phyloP scores from a whole-genome alignment of 371 early-diverging fungal species.

The Lichtheimia ornata region DNA sequence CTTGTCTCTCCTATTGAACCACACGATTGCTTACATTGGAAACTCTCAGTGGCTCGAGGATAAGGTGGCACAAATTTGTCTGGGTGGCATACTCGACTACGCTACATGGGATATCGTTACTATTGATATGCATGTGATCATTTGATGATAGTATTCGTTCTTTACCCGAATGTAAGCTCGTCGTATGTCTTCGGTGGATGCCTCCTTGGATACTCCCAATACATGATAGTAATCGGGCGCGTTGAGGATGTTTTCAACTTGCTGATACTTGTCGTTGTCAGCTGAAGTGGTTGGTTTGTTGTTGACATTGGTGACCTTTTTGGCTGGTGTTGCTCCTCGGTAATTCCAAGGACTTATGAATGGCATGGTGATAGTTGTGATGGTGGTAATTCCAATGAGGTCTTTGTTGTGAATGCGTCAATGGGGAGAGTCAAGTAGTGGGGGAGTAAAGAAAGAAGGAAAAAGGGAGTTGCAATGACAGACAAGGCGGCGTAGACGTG shows the following conservation, averaged over 20 bases:
- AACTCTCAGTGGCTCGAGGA: conserved; percentile 35
- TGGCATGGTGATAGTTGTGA: conserved; percentile 15
- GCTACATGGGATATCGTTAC: conserved; percentile 20
- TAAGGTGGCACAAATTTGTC: conserved; percentile 40
- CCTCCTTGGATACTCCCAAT: conserved; percentile 29
- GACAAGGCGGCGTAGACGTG: too few species aligned
- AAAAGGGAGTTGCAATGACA: too few species aligned
- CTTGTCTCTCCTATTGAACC: neutral
- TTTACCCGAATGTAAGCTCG: conserved; percentile 46
- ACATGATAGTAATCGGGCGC: conserved; percentile 39
- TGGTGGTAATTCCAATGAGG: neutral
- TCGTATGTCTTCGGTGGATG: conserved; percentile 39
- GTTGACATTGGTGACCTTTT: neutral
- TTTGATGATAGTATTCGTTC: neutral
- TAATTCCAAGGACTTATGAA: conserved; percentile 19
- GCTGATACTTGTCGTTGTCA: conserved; percentile 28
- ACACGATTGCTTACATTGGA: conserved; percentile 33
- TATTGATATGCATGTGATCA: too few species aligned
- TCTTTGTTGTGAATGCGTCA: too few species aligned
- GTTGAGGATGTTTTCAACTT: conserved; percentile 39
- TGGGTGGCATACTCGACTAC: conserved; percentile 47
- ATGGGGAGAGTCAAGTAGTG: too few species aligned
- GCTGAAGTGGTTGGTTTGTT: neutral
- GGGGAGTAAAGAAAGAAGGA: too few species aligned
- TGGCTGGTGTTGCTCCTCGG: neutral